Evolutionary conservation across 2,329 filamentous ascomycete genomes (phyloP).

Genomic region (Neopestalotiopsis rosae): DNA sequence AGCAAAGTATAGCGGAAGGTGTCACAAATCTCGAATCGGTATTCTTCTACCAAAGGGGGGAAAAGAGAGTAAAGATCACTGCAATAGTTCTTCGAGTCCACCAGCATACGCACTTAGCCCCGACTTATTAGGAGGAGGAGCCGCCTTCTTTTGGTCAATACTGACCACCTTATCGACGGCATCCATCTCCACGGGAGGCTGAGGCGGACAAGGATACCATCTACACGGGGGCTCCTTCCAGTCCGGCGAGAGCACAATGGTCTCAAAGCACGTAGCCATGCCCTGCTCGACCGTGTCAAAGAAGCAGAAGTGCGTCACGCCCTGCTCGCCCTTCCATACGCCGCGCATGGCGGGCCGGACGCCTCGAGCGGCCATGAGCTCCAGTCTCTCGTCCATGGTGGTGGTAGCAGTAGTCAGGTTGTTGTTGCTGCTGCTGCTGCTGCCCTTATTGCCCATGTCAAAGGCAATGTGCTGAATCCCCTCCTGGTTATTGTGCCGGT

Average conservation of each 20-base stretch:
- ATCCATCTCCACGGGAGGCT: too few relatives aligned
- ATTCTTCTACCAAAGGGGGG: too few relatives aligned
- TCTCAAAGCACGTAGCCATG: constrained; percentile 12
- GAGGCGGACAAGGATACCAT: constrained; percentile 1
- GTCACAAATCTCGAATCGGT: too few relatives aligned
- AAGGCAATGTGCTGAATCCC: constrained; percentile 13
- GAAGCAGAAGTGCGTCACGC: constrained; percentile 8
- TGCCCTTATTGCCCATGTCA: background rate
- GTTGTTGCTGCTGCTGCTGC: too few relatives aligned
- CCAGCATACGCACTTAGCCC: background rate
- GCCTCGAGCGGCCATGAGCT: background rate
- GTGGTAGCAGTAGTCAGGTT: background rate
- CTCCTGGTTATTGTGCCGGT: background rate
- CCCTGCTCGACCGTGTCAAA: constrained; percentile 11
- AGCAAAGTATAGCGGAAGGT: too few relatives aligned
- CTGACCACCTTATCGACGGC: too few relatives aligned
- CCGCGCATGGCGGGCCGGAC: constrained; percentile 1
- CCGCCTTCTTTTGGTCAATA: background rate
- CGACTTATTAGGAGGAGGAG: background rate
- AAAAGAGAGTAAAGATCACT: background rate
- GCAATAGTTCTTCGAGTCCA: constrained; percentile 1
- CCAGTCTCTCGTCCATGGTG: background rate
- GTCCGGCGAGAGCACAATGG: background rate
- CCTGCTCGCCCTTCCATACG: background rate
- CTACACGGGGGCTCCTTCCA: constrained; percentile 6